phyloP scores from a whole-genome alignment of 805 yeast species.

The Hanseniaspora mollemarum region DNA sequence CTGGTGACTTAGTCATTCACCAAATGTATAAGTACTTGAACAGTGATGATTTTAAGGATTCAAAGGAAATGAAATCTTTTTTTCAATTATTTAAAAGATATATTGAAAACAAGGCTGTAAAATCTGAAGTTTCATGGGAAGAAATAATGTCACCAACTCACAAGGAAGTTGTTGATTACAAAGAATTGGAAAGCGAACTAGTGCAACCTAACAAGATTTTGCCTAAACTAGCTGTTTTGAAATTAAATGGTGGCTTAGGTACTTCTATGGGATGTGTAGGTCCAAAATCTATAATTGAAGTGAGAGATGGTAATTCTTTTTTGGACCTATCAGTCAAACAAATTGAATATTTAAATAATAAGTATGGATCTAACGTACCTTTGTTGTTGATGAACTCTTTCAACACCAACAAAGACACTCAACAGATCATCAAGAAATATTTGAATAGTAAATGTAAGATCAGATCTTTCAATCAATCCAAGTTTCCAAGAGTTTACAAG shows the following conservation, averaged over 20 bases:
- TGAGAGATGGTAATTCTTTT: slow-evolving; percentile 95
- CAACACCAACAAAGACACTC: slow-evolving; percentile 94
- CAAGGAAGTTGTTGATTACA: slow-evolving; percentile 79
- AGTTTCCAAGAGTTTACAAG: slow-evolving; percentile 88
- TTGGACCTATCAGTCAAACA: slow-evolving; percentile 92
- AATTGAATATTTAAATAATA: slow-evolving; percentile 86
- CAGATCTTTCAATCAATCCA: slow-evolving; percentile 94
- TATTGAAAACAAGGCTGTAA: slow-evolving; percentile 76
- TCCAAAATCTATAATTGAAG: slow-evolving; percentile 95
- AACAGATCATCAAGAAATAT: slow-evolving; percentile 87
- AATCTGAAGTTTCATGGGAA: slow-evolving; percentile 76
- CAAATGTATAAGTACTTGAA: slow-evolving; percentile 15
- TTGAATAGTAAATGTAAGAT: slow-evolving; percentile 92
- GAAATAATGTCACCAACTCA: slow-evolving; percentile 82
- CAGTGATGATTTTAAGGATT: slow-evolving; percentile 50
- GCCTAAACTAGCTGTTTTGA: slow-evolving; percentile 82
- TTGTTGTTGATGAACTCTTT: slow-evolving; percentile 95
- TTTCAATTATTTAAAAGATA: slow-evolving; percentile 89
- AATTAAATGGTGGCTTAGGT: slow-evolving; percentile 96
- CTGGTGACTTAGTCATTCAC: slow-evolving; percentile 14
- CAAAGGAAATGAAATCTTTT: slow-evolving; percentile 80
- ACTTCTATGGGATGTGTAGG: slow-evolving; percentile 99
- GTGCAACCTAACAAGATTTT: slow-evolving; percentile 34
- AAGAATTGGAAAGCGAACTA: slow-evolving; percentile 31
- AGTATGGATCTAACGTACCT: slow-evolving; percentile 86